Percentiles rank a stretch among this genome's conserved stretches.
Evolutionary conservation across 805 yeast species (phyloP).

Genomic region (Candida maesae): DNA sequence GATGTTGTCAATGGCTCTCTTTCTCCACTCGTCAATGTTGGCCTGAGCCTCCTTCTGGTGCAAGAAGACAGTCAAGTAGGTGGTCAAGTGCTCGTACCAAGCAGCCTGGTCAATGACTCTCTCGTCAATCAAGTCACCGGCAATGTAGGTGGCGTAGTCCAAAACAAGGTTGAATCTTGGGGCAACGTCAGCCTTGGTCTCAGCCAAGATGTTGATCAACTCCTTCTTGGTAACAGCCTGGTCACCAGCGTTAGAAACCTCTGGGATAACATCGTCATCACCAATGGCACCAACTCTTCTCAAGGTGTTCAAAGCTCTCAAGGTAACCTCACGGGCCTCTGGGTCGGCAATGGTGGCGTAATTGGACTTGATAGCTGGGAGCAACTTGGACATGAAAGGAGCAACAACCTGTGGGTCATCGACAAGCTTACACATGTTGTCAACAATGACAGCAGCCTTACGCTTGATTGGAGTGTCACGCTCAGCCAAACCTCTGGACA

Average conservation of each 20-base stretch:
- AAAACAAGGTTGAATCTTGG: conserved; percentile 76
- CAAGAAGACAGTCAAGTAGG: conserved; percentile 93
- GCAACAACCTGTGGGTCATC: conserved; percentile 99
- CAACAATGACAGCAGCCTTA: conserved; percentile 98
- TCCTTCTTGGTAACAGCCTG: conserved; percentile 79
- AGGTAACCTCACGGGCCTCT: conserved; percentile 98
- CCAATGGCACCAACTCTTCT: conserved; percentile 98
- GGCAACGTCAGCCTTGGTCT: conserved; percentile 55
- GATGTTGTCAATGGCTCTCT: conserved; percentile 95
- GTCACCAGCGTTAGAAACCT: conserved; percentile 99
- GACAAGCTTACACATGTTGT: conserved; percentile 99
- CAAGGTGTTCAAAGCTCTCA: conserved; percentile 94
- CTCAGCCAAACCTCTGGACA: conserved; percentile 99
- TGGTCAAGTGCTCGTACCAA: conserved; percentile 86
- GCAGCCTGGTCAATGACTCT: conserved; percentile 88
- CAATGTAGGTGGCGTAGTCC: conserved; percentile 88
- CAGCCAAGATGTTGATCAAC: conserved; percentile 68
- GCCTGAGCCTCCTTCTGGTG: conserved; percentile 91
- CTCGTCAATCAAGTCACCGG: conserved; percentile 99
- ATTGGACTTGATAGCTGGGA: conserved; percentile 95
- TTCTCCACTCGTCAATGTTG: conserved; percentile 90
- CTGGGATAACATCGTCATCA: conserved; percentile 88
- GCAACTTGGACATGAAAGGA: conserved; percentile 93
- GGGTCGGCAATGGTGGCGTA: conserved; percentile 98
- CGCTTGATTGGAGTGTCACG: conserved; percentile 99